Evolutionary conservation across 2,329 filamentous ascomycete species (phyloP).

Genomic region (Aspergillus amoenus): DNA sequence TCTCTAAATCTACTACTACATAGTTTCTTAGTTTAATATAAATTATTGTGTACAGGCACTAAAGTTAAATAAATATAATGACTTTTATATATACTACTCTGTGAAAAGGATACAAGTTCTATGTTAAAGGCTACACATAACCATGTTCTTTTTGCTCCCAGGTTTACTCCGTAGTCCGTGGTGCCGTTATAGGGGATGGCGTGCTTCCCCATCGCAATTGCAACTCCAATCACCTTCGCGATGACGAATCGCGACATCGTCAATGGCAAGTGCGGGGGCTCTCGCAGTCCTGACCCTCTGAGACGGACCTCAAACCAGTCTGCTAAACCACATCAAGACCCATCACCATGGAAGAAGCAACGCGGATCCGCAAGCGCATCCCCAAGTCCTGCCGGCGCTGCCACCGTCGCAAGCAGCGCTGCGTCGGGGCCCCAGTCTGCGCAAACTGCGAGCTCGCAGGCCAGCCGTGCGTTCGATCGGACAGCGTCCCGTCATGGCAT

Average conservation of each 20-base stretch:
- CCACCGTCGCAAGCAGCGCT: constrained; percentile 26
- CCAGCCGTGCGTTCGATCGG: constrained; percentile 19
- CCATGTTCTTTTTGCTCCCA: too few relatives aligned
- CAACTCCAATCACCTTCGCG: constrained; percentile 1
- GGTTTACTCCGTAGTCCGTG: too few relatives aligned
- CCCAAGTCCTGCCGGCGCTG: constrained; percentile 25
- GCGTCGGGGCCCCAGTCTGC: constrained; percentile 22
- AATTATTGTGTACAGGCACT: too few relatives aligned
- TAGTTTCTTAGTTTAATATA: too few relatives aligned
- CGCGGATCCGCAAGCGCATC: constrained; percentile 21
- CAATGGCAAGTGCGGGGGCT: constrained; percentile 7
- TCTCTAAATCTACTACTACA: too few relatives aligned
- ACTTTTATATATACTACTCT: too few relatives aligned
- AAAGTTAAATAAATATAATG: too few relatives aligned
- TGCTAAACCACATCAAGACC: neutral
- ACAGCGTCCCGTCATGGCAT: constrained; percentile 23
- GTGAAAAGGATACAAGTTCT: too few relatives aligned
- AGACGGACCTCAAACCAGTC: neutral
- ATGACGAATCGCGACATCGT: constrained; percentile 2
- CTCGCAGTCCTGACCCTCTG: neutral
- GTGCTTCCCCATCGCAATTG: constrained; percentile 8
- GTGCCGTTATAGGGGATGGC: neutral
- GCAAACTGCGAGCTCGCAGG: constrained; percentile 22
- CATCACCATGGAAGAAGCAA: neutral
- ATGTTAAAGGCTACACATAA: too few relatives aligned